phyloP scores from a whole-genome alignment of 768 basidiomycete species.

The Albatrellus ellisii region DNA sequence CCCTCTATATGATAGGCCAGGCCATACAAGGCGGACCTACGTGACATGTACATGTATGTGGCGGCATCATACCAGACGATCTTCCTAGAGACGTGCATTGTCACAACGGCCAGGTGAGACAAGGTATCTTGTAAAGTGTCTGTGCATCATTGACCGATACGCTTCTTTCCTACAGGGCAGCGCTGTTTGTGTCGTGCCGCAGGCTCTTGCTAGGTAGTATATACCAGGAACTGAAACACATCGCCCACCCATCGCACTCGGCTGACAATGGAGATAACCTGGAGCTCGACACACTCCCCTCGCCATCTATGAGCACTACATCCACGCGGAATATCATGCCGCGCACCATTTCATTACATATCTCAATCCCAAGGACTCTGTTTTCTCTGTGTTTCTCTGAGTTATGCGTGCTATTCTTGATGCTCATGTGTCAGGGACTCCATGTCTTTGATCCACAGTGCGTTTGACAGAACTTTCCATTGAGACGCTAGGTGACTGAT shows the following conservation, averaged over 20 bases:
- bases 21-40: too few species aligned
- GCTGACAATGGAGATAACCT: not conserved
- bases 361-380: constrained; percentile 37
- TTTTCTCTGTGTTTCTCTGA: constrained; percentile 70
- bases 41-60: too few species aligned
- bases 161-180: constrained; percentile 8
- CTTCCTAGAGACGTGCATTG: too few species aligned
- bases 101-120: too few species aligned
- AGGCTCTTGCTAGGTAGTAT: constrained; percentile 10
- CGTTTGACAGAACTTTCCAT: constrained; percentile 16
- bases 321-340: too few species aligned
- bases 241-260: constrained; percentile 4
- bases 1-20: too few species aligned
- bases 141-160: too few species aligned
- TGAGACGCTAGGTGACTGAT: not conserved
- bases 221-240: constrained; percentile 10
- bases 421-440: constrained; percentile 61
- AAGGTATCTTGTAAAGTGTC: too few species aligned
- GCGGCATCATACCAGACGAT: too few species aligned
- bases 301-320: constrained; percentile 3
- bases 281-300: constrained; percentile 10
- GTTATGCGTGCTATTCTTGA: constrained; percentile 54
- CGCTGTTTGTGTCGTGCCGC: constrained; percentile 10
- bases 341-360: constrained; percentile 28
- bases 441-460: constrained; percentile 41